phyloP scores from a whole-genome alignment of 352 stramenopile genomes.

The Phytophthora cactorum region DNA sequence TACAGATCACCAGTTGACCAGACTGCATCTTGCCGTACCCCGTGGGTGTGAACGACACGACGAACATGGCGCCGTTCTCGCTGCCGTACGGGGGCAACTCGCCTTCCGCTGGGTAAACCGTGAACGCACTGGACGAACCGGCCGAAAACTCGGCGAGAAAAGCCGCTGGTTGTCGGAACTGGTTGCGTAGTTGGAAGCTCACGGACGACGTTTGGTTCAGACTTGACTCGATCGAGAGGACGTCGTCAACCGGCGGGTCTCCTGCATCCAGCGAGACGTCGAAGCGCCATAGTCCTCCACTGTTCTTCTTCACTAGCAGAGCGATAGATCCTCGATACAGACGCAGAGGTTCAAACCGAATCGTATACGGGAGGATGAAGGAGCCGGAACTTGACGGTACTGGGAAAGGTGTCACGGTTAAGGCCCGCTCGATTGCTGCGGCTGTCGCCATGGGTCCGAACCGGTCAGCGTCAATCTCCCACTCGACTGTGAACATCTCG shows the following conservation, averaged over 20 bases:
- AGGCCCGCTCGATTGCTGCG: constrained; percentile 54
- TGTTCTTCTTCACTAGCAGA: constrained; percentile 81
- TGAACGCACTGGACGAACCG: constrained; percentile 89
- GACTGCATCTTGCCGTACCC: constrained; percentile 93
- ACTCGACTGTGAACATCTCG: constrained; percentile 62
- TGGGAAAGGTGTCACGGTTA: constrained; percentile 49
- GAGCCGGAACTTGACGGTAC: constrained; percentile 2
- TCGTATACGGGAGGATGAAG: constrained; percentile 46
- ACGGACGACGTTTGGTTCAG: constrained; percentile 88
- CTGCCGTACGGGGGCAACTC: constrained; percentile 78
- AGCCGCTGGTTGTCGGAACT: constrained; percentile 70
- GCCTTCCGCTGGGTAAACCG: constrained; percentile 82
- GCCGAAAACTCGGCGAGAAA: constrained; percentile 91
- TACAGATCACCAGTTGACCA: constrained; percentile 86
- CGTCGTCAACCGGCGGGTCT: constrained; percentile 87
- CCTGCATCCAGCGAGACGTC: constrained; percentile 81
- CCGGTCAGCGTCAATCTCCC: constrained; percentile 65
- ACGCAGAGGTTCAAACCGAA: constrained; percentile 89
- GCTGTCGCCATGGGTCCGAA: constrained; percentile 61
- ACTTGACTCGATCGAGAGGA: constrained; percentile 86
- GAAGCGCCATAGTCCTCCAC: constrained; percentile 88
- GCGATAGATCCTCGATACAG: constrained; percentile 81
- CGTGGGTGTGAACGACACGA: constrained; percentile 91
- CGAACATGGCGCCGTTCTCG: constrained; percentile 74
- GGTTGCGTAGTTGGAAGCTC: constrained; percentile 89